phyloP scores from a whole-genome alignment of 257 asterid genomes.

The Anisodus acutangulus region DNA sequence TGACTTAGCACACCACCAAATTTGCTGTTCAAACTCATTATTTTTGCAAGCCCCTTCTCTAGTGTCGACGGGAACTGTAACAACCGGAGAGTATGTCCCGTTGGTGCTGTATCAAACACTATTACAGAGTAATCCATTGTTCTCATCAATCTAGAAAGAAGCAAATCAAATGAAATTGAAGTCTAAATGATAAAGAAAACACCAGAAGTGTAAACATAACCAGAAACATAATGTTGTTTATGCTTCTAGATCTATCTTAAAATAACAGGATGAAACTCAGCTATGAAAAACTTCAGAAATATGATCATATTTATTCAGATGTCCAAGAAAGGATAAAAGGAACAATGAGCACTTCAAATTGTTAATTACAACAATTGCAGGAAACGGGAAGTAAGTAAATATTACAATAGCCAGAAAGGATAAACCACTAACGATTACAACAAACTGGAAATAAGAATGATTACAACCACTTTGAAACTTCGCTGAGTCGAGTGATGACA shows the following conservation, averaged over 20 bases:
- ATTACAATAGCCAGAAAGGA: too few relatives aligned
- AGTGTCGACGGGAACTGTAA: conserved; percentile 93
- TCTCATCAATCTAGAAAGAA: conserved; percentile 74
- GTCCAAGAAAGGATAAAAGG: background rate
- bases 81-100: conserved; percentile 95
- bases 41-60: conserved; percentile 85
- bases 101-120: conserved; percentile 98
- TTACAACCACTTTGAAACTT: too few relatives aligned
- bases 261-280: background rate
- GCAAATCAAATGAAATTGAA: background rate
- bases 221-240: background rate
- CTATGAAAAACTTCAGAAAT: background rate
- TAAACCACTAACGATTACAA: too few relatives aligned
- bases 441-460: too few relatives aligned
- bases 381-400: too few relatives aligned
- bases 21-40: conserved; percentile 87
- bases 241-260: background rate
- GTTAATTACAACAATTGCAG: too few relatives aligned
- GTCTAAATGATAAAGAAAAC: background rate
- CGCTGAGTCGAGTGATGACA: too few relatives aligned
- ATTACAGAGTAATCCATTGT: conserved; percentile 94
- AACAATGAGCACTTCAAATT: background rate
- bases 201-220: background rate
- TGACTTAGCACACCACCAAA: conserved; percentile 92
- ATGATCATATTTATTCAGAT: background rate